These are phyloP conservation scores for Nepenthes gracilis DNA, from an alignment of 148 eudicot genomes.

Conservation along the genomic window DNA sequence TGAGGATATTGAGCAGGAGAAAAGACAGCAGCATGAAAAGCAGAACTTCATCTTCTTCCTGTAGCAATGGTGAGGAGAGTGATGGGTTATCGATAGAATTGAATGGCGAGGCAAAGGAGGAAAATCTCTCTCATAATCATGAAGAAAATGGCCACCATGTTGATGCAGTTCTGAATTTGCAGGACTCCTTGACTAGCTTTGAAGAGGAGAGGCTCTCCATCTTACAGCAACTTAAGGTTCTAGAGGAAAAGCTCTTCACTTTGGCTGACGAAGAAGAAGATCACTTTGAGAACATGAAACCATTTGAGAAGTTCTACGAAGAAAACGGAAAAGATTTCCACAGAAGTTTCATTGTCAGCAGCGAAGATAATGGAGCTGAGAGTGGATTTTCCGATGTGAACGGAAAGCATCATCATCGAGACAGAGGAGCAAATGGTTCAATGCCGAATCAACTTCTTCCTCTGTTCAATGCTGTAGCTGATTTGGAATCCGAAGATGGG, in stretches of 20 bases:
- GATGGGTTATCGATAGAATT: slow-evolving; percentile 63
- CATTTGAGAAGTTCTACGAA: slow-evolving; percentile 28
- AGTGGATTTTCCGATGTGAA: slow-evolving; percentile 34
- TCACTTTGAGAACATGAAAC: slow-evolving; percentile 33
- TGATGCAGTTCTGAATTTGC: slow-evolving; percentile 43
- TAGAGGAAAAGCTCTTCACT: slow-evolving; percentile 75
- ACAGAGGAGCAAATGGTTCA: slow-evolving; percentile 30
- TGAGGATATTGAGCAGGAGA: slow-evolving; percentile 36
- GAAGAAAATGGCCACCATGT: slow-evolving; percentile 36
- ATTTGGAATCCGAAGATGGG: slow-evolving; percentile 19
- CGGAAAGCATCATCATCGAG: slow-evolving; percentile 40
- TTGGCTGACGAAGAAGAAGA: slow-evolving; percentile 52
- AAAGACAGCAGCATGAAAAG: slow-evolving; percentile 24
- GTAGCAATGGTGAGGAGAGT: slow-evolving; percentile 70
- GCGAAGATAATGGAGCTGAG: slow-evolving; percentile 21
- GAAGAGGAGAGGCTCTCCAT: slow-evolving; percentile 87
- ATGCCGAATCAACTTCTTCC: slow-evolving; percentile 80
- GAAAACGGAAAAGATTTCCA: slow-evolving; percentile 39
- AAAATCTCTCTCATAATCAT: slow-evolving; percentile 20
- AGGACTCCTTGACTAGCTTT: slow-evolving; percentile 39
- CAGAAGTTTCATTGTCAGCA: slow-evolving; percentile 6
- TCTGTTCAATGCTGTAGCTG: slow-evolving; percentile 50
- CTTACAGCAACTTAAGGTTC: slow-evolving; percentile 66
- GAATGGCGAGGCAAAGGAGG: slow-evolving; percentile 56
- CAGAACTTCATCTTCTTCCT: slow-evolving; percentile 50